phyloP scores from a whole-genome alignment of 495 filamentous ascomycete species.

The Xylaria intraflava region DNA sequence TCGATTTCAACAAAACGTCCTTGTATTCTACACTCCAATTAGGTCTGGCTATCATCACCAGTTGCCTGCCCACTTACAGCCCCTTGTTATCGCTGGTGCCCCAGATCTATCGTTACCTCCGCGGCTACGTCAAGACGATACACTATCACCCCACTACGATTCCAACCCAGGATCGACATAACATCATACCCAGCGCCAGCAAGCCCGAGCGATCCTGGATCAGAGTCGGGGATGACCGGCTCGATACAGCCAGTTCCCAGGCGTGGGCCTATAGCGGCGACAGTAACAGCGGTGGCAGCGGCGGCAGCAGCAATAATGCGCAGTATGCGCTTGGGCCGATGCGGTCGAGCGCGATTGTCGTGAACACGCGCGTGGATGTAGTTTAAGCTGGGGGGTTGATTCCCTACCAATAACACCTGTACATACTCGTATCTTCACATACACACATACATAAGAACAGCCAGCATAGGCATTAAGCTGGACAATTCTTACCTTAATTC shows the following conservation, averaged over 20 bases:
- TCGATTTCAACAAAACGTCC: neutral
- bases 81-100: neutral
- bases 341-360: neutral
- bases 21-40: neutral
- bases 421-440: too few species aligned
- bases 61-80: neutral
- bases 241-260: neutral
- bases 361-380: neutral
- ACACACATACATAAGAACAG: too few species aligned
- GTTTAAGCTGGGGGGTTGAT: too few species aligned
- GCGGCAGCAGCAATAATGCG: too few species aligned
- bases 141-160: neutral
- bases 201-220: neutral
- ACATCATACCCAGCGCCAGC: neutral
- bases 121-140: neutral
- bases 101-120: neutral
- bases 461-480: too few species aligned
- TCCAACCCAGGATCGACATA: neutral
- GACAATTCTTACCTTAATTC: too few species aligned
- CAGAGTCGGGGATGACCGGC: neutral
- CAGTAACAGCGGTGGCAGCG: too few species aligned
- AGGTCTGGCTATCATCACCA: slow-evolving; percentile 2
- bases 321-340: neutral
- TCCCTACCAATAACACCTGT: too few species aligned
- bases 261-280: neutral